phyloP scores from a whole-genome alignment of 257 asterid species.

The Solanum medicagineum region DNA sequence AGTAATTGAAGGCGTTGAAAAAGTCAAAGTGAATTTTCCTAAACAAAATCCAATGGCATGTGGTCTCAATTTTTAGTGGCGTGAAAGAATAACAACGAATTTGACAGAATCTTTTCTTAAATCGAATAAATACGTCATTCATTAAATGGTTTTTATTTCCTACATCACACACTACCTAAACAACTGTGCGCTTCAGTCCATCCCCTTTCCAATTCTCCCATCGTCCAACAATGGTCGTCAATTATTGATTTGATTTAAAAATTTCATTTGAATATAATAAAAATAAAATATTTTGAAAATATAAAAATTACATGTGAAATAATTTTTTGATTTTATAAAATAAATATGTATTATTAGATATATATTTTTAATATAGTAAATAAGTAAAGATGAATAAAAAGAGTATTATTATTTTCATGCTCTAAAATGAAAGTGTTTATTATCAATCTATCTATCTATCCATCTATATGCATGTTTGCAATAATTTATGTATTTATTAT shows the following conservation, averaged over 20 bases:
- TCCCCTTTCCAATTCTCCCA: background rate
- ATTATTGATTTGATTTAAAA: too few relatives aligned
- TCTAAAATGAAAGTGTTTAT: background rate
- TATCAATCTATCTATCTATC: too few relatives aligned
- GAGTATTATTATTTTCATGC: background rate
- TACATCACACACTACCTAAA: background rate
- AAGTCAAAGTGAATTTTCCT: slow-evolving; percentile 23
- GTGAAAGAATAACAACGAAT: background rate
- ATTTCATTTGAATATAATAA: too few relatives aligned
- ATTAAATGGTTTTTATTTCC: background rate
- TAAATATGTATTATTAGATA: too few relatives aligned
- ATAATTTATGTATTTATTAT: too few relatives aligned
- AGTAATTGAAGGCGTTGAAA: slow-evolving; percentile 9
- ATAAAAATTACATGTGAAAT: too few relatives aligned
- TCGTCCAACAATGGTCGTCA: too few relatives aligned
- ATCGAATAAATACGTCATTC: slow-evolving; percentile 9
- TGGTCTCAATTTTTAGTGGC: background rate
- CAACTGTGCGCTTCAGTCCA: background rate
- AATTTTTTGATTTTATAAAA: accelerated
- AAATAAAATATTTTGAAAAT: too few relatives aligned
- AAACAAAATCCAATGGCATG: slow-evolving; percentile 27
- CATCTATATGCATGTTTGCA: too few relatives aligned
- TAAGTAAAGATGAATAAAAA: too few relatives aligned
- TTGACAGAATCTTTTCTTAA: background rate
- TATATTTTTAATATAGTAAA: too few relatives aligned